Conservation (phyloP, 805 yeast species). For the Maudiozyma serrabonitensis region DNA sequence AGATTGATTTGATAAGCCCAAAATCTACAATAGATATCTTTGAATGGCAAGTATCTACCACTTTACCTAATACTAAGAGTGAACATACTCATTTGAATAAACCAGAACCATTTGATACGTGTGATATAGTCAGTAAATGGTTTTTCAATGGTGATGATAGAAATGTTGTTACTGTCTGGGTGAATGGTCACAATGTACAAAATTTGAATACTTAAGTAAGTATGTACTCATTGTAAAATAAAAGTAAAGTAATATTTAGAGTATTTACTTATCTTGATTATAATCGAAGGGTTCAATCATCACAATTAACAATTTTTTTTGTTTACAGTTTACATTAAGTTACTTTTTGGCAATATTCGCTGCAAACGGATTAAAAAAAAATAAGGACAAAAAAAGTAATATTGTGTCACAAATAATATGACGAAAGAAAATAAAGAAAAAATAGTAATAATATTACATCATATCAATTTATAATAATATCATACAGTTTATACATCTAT, state of each 20-base stretch:
- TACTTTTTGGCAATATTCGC: too few species aligned
- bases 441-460: too few species aligned
- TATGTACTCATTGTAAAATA: background rate
- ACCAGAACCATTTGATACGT: constrained; percentile 9
- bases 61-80: background rate
- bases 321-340: background rate
- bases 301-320: background rate
- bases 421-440: background rate
- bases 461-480: too few species aligned
- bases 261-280: too few species aligned
- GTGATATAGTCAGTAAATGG: constrained; percentile 75
- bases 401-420: too few species aligned
- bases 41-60: constrained; percentile 45
- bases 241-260: too few species aligned
- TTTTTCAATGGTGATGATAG: constrained; percentile 90
- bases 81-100: background rate
- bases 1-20: constrained; percentile 48
- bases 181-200: constrained; percentile 44
- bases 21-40: constrained; percentile 66
- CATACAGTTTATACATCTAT: too few species aligned
- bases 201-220: background rate
- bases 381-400: too few species aligned
- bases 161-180: constrained; percentile 73
- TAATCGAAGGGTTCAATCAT: background rate
- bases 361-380: too few species aligned